Base-by-base conservation (phyloP, 805 yeast species). In the Metahyphopichia silvanorum region DNA sequence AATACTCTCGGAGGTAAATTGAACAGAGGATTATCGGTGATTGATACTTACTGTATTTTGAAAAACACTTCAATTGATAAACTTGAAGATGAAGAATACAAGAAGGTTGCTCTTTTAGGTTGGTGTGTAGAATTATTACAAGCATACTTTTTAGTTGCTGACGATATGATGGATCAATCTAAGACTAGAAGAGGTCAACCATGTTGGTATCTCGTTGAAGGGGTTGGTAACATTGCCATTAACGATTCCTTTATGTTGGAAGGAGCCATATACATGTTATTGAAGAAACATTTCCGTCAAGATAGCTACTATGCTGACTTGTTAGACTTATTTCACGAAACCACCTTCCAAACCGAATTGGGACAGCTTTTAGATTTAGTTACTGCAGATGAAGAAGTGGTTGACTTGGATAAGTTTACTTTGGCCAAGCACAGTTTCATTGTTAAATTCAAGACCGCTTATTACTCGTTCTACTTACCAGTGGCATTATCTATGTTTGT, bases 121-220 rank as follows among this genome's bases (percentile, higher is more conserved):
- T 93, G 98, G 98, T 74, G 87, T 48, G 79, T 93, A 47, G 98
- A 93, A 67, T 73, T 93, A 44, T 71, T 91, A 47, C 98, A 91
- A 66, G 98, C 97, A 2, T 93, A 86, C 60, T 93, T 93, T 72
- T 74, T 93, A 51, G 98, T 93, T 36, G 94, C 98, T 20, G 98
- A 93, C 60, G 98, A 93, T 59, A 93, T 93, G 79, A 93, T 93
- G 98, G 98, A 93, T 61, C 78, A 79, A 47, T 85, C 96, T 21
- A 83, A 86, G 60, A 93, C 98, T 25, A 85, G 98, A 74, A 82
- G 98, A 61, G 98, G 97, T 39, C 97, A 91, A 66, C 93, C 96
- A 45, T 93, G 98, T 65, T 93, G 98, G 98, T 93, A 88, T 71
- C 79, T 73, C 54, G 74, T 66, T 21, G 79, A 76, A 45, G 78